Evolutionary conservation across 768 basidiomycete genomes (phyloP), one percentile per base, ranked within the genome.

Genomic region (Lyophyllum decastes): DNA sequence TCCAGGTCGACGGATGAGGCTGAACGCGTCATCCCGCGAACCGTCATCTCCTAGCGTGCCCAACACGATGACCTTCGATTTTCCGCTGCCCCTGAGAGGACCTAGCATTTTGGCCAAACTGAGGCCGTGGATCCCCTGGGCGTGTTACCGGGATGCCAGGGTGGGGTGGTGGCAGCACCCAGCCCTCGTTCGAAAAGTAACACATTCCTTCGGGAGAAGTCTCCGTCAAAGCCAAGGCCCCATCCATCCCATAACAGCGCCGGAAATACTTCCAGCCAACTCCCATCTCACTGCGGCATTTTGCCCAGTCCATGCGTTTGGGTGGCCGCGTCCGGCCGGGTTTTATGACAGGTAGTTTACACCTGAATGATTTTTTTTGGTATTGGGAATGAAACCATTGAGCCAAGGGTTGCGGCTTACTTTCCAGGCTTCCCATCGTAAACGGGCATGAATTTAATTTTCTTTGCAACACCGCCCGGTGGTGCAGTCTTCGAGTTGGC

Each of bases 211-310:
- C 7, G 2, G 38, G 35, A 5, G 51, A 41, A 4, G 38, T 17
- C 10, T 24, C 17, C 38, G 30, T 51, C 19, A 38, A n/a, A 11
- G 35, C 10, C 17, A 25, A 6, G 14, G 22, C 51, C 8, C 51
- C 38, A 16, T 52, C 35, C 51, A 52, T 41, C 34, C 38, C 51
- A 22, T 52, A 52, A 26, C 51, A 52, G 17, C 41, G 51, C 6
- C 22, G n/a, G 8, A 2, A 11, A 34, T 52, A 43, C 21, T 25
- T 12, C 51, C 51, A 52, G 12, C 51, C 51, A 9, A 52, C 51
- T 10, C 51, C 51, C 12, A 41, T 5, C 9, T 25, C 19, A 3
- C 30, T 38, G 7, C 38, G 34, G 22, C 51, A 52, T n/a, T 52
- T 19, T 12, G 22, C 38, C 51, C 51, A 52, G 26, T 52, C 40